Conservation (phyloP, 2,329 filamentous ascomycete species). For the Beauveria sp. region DNA sequence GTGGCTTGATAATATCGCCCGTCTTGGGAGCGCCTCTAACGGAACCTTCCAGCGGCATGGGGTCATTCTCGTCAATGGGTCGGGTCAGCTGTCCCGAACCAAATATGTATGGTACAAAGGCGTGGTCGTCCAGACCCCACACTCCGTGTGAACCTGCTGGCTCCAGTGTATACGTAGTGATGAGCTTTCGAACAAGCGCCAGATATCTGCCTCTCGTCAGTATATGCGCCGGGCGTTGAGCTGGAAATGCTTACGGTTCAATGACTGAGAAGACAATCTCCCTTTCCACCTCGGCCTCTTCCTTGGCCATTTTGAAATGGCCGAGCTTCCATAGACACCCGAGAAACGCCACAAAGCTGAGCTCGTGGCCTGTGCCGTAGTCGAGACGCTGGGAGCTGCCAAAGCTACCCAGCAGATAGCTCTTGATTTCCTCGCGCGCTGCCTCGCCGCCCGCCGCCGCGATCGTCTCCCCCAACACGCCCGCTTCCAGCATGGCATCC, state of each 20-base stretch:
- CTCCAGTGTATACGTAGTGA: conserved; percentile 86
- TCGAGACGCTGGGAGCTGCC: conserved; percentile 85
- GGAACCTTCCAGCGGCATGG: conserved; percentile 74
- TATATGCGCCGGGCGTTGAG: not conserved
- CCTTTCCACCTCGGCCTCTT: conserved; percentile 57
- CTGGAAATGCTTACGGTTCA: conserved; percentile 57
- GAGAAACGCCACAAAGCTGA: conserved; percentile 90
- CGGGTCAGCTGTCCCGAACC: conserved; percentile 85
- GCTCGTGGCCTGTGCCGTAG: conserved; percentile 92
- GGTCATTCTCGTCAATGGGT: conserved; percentile 53
- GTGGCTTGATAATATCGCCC: conserved; percentile 56
- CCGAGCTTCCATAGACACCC: conserved; percentile 86
- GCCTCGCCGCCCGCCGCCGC: conserved; percentile 27
- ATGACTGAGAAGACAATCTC: conserved; percentile 75
- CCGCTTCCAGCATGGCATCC: conserved; percentile 26
- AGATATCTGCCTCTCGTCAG: conserved; percentile 53
- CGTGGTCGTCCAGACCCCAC: conserved; percentile 98
- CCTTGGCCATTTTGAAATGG: conserved; percentile 55
- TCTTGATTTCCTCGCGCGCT: conserved; percentile 59
- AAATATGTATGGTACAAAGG: conserved; percentile 88
- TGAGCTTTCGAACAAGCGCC: conserved; percentile 71
- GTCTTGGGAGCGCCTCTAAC: conserved; percentile 64
- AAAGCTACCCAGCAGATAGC: conserved; percentile 79
- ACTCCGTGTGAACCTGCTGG: conserved; percentile 95
- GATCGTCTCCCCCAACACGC: conserved; percentile 23